phyloP scores from a whole-genome alignment of 2,329 filamentous ascomycete species.

The Aspergillus tanneri region DNA sequence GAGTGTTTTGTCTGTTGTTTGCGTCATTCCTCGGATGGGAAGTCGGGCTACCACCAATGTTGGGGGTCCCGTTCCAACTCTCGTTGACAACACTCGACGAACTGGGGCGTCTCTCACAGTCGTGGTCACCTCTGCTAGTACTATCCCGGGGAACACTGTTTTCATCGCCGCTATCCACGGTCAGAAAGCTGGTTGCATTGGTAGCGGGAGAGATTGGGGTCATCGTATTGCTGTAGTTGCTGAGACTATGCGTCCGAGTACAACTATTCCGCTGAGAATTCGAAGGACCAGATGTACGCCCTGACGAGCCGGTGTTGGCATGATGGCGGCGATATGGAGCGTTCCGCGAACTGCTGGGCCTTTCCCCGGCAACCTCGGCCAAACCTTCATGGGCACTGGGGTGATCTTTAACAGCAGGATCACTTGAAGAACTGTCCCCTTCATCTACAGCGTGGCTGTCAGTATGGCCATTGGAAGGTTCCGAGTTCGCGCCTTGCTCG shows the following conservation, averaged over 20 bases:
- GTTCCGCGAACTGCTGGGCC: constrained; percentile 33
- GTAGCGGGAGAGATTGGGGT: constrained; percentile 44
- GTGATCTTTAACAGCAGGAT: constrained; percentile 25
- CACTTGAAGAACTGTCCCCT: constrained; percentile 19
- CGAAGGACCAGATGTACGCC: constrained; percentile 34
- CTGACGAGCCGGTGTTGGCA: constrained; percentile 36
- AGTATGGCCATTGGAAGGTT: constrained; percentile 10
- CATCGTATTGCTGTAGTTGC: constrained; percentile 45
- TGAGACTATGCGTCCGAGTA: constrained; percentile 42
- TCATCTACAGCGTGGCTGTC: constrained; percentile 10
- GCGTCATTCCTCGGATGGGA: constrained; percentile 28
- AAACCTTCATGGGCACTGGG: constrained; percentile 11
- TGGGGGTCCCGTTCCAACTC: constrained; percentile 21
- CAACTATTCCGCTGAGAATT: constrained; percentile 39
- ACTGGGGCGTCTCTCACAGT: constrained; percentile 31
- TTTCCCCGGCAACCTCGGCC: constrained; percentile 22
- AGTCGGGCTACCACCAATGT: constrained; percentile 25
- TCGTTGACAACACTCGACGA: constrained; percentile 27
- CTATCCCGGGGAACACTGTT: constrained; percentile 31
- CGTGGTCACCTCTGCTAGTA: constrained; percentile 31
- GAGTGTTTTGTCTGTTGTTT: constrained; percentile 24
- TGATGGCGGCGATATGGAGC: constrained; percentile 29
- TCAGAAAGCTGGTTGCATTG: constrained; percentile 47
- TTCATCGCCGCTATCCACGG: constrained; percentile 43
- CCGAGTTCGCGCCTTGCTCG: constrained; percentile 11